Percentiles rank a stretch among this genome's conserved stretches.
Evolutionary conservation across 2,329 filamentous ascomycete species (phyloP).

Genomic region (Pseudocercospora crystallina): DNA sequence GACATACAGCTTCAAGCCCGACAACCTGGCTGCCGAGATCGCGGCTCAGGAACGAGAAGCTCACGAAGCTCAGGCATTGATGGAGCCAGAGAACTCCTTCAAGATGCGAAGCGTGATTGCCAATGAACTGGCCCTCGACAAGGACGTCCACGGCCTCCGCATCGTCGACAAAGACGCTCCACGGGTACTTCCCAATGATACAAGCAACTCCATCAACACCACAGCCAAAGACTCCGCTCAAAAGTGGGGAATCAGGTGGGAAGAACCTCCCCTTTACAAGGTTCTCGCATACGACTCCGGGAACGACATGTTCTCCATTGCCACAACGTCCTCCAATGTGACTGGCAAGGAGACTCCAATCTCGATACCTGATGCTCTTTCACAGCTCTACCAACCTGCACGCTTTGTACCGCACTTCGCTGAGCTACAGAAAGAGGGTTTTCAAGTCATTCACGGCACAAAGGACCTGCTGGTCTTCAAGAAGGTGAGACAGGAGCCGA

Average conservation of each 20-base stretch:
- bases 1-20: conserved; percentile 21
- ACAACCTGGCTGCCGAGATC: conserved; percentile 27
- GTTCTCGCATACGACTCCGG: conserved; percentile 65
- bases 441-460: conserved; percentile 64
- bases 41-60: conserved; percentile 22
- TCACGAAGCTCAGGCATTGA: conserved; percentile 19
- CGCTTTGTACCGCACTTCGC: conserved; percentile 66
- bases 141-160: conserved; percentile 15
- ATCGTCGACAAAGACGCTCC: conserved; percentile 13
- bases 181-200: conserved; percentile 7
- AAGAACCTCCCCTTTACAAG: conserved; percentile 54
- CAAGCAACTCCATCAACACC: conserved; percentile 5
- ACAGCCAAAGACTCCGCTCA: neutral
- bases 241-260: conserved; percentile 24
- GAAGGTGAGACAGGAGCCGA: conserved; percentile 49
- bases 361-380: conserved; percentile 61
- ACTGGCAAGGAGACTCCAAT: conserved; percentile 52
- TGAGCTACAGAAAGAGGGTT: conserved; percentile 60
- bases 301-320: conserved; percentile 57
- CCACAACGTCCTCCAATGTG: conserved; percentile 58
- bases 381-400: conserved; percentile 60
- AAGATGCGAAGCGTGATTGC: conserved; percentile 5
- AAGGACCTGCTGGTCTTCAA: conserved; percentile 67
- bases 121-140: conserved; percentile 8
- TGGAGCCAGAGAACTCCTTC: conserved; percentile 10